Conservation (phyloP, 1,139 yeast species). For the Pichia cactophila region DNA sequence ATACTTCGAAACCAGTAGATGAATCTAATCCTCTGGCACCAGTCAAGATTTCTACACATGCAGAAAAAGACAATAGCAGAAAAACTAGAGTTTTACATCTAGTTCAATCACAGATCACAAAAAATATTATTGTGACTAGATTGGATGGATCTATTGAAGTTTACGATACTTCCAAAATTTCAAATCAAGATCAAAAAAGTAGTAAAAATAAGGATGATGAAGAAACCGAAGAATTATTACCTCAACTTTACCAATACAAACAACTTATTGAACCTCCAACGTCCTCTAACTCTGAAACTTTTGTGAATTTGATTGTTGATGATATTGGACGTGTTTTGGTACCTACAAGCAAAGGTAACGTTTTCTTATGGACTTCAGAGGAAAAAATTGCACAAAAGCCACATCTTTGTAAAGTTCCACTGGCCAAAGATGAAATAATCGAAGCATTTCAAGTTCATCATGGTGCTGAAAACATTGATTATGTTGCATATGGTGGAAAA, state of each 20-base stretch:
- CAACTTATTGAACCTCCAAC: conserved; percentile 3
- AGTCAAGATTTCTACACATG: conserved; percentile 8
- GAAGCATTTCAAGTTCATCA: conserved; percentile 43
- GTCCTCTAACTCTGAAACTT: conserved; percentile 14
- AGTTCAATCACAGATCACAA: conserved; percentile 19
- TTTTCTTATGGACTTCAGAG: conserved; percentile 32
- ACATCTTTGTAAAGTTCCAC: conserved; percentile 26
- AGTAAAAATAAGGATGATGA: not conserved
- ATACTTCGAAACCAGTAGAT: conserved; percentile 43
- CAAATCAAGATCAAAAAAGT: not conserved
- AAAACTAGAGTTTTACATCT: conserved; percentile 20
- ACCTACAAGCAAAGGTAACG: conserved; percentile 42
- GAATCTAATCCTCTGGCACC: conserved; percentile 3
- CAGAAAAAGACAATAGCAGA: conserved; percentile 16
- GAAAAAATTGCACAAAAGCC: conserved; percentile 28
- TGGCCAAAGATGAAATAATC: conserved; percentile 33
- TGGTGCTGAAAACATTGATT: conserved; percentile 29
- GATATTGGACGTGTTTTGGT: conserved; percentile 25
- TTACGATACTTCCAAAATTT: conserved; percentile 9
- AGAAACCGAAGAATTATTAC: conserved; percentile 4
- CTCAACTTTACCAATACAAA: conserved; percentile 6
- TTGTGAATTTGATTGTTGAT: conserved; percentile 20
- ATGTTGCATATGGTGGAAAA: conserved; percentile 69
- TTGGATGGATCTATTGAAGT: conserved; percentile 33
- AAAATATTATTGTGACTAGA: conserved; percentile 36